Base-by-base conservation (phyloP, 192 early-diverging fungal species). In the Obelidium mucronatum region DNA sequence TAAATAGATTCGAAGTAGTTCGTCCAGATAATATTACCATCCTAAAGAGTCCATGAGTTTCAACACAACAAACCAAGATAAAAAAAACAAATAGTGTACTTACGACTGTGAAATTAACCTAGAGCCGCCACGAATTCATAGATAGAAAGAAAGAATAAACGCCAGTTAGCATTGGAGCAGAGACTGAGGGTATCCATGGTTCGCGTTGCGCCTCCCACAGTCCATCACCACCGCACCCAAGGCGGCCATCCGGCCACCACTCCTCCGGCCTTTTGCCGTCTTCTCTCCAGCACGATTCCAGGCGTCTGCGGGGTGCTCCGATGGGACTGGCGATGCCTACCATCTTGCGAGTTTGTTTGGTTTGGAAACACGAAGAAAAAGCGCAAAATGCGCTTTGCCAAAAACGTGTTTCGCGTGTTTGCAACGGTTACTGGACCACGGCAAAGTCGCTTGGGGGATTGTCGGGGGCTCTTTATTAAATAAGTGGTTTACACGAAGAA, bases 61-160 rank as follows among this genome's bases (percentile, higher is more conserved):
- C 3, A 62, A 62, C 19, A 13, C 30, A 19, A n/a, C 19, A 54
- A 73, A 60, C 72, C 75, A 62, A 78, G 69, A 37, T 75, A 24
- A n/a, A n/a, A 51, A 22, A 22, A 13, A 13, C 22, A 8, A 51
- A 51, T 8, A 22, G 8, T 8, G 48, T 13, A 74, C 73, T 64
- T 48, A 64, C 83, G 54, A 84, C 74, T 31, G 80, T 78, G 79
- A 84, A 84, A 81, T 84, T 84, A 51, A 84, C 83, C 83, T 83
- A 60, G 6, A 30, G 51, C 40, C 15, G 22, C 11, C 62, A 37
- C 55, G 55, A 31, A 58, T 28, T 22, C 13, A 19, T 15, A 58
- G 55, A 31, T 58, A 28, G 22, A 8, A 58, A 58, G 8, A 31
- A 24, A 31, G 55, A 24, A 58, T 0, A 51, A 51, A 51, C 11